Evolutionary conservation across 2,329 filamentous ascomycete genomes (phyloP), one percentile per base, ranked within the genome.

Genomic region (Pestalotiopsis fici): DNA sequence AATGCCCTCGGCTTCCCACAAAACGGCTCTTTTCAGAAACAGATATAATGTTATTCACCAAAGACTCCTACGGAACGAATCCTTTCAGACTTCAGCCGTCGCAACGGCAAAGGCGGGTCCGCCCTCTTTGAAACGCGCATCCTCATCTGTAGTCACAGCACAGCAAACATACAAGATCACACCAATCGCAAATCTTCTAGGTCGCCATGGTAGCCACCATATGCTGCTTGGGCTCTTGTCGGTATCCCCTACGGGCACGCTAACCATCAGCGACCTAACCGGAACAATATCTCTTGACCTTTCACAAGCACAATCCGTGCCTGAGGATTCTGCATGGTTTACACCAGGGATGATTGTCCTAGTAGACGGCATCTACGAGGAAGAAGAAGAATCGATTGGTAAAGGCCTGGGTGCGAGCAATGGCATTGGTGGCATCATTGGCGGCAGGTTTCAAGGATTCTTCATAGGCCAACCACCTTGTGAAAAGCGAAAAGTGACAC

Each of bases 291-390:
- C 89, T 2, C 84, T 99, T 1, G 94, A 98, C 72, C 81, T 98
- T 12, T 87, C 90, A 23, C 92, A 95, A 74, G 93, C 95, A 0
- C 89, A 90, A 25, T 89, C 92, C 15, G 91, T 98, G 66, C 95
- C 95, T 0, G 90, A 94, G 68, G 91, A 95, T 75, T 94, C 93
- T 27, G 91, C 93, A 3, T 99, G 94, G 92, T 98, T 98, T 76
- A 90, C 91, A 4, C 95, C 96, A 0, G 97, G 97, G 3, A 98
- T 98, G 94, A 93, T 99, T 60, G 93, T 98, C 3, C 86, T 99
- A 0, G 89, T 98, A 0, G 96, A 99, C 74, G 96, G 96, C 6
- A 90, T 95, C n/a, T 99, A 99, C 75, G 94, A 97, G 77, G 96
- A 98, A 78, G 94, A 97, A 73, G 93, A 94, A 69, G 87, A 90